These are phyloP conservation scores for Catunica adiposa DNA, from an alignment of 2,329 filamentous ascomycete genomes.

Conservation along the genomic window DNA sequence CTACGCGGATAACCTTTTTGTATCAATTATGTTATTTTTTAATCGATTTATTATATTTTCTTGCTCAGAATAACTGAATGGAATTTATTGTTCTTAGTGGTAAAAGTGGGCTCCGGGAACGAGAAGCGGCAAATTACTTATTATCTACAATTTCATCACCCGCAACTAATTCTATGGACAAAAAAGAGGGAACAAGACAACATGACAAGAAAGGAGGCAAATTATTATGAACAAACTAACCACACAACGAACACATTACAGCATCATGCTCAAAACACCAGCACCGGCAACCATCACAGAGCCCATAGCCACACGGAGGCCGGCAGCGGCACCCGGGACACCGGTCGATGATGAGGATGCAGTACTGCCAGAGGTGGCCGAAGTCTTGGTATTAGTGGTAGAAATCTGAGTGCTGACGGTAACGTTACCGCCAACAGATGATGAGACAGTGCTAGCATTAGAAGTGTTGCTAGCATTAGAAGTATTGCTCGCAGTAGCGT, in stretches of 20 bases:
- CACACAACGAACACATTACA: background rate
- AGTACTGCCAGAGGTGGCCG: constrained; percentile 1
- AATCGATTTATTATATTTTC: too few species aligned
- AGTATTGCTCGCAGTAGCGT: background rate
- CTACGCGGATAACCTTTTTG: too few species aligned
- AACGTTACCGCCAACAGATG: constrained; percentile 2
- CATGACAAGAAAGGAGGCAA: background rate
- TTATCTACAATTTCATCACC: background rate
- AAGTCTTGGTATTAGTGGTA: background rate
- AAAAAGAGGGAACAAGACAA: too few species aligned
- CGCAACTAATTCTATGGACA: too few species aligned
- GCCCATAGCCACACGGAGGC: background rate
- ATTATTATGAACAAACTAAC: background rate
- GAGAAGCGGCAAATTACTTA: too few species aligned
- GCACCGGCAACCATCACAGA: constrained; percentile 1
- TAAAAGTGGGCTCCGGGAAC: too few species aligned
- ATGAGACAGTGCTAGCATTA: background rate
- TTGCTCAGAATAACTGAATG: too few species aligned
- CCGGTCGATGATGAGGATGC: constrained; percentile 1
- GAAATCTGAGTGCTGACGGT: constrained; percentile 1
- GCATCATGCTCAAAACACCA: background rate
- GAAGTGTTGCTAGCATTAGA: background rate
- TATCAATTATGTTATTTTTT: too few species aligned
- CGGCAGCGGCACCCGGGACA: background rate
- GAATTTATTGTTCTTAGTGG: too few species aligned